Evolutionary conservation across 345 rosid genomes (phyloP).

Genomic region (Ceriops zippeliana): DNA sequence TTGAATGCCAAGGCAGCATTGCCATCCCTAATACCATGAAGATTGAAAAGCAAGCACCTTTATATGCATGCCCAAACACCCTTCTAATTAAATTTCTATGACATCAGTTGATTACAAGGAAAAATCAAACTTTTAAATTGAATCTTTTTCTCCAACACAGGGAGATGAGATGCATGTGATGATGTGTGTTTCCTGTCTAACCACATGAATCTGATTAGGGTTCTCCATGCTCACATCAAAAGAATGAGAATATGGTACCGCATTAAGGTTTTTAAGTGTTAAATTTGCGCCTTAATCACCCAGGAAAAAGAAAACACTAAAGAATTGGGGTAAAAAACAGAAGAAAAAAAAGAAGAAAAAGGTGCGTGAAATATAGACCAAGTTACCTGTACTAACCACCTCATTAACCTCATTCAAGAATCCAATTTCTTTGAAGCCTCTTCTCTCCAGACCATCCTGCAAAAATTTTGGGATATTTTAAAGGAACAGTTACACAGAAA

Average conservation of each 20-base stretch:
- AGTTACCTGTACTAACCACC: slow-evolving; percentile 85
- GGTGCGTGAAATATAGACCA: background rate
- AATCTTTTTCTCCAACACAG: background rate
- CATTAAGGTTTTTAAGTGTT: no score
- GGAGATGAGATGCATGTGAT: background rate
- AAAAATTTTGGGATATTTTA: slow-evolving; percentile 1
- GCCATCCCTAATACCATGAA: background rate
- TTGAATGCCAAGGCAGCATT: background rate
- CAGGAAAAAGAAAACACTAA: background rate
- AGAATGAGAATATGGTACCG: no score
- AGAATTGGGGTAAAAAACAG: background rate
- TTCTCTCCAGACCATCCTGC: slow-evolving; percentile 91
- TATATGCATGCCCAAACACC: background rate
- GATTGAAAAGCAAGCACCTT: no score
- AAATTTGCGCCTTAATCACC: background rate
- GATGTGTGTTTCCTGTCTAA: background rate
- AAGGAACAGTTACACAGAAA: background rate
- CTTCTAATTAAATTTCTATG: no score
- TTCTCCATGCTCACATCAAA: background rate
- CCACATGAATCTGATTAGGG: background rate
- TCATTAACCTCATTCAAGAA: slow-evolving; percentile 79
- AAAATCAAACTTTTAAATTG: background rate
- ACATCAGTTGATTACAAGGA: background rate
- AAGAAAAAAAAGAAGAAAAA: background rate
- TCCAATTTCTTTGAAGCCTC: slow-evolving; percentile 89